phyloP scores from a whole-genome alignment of 164 flowering plant species.

The Kingdonia uniflora region DNA sequence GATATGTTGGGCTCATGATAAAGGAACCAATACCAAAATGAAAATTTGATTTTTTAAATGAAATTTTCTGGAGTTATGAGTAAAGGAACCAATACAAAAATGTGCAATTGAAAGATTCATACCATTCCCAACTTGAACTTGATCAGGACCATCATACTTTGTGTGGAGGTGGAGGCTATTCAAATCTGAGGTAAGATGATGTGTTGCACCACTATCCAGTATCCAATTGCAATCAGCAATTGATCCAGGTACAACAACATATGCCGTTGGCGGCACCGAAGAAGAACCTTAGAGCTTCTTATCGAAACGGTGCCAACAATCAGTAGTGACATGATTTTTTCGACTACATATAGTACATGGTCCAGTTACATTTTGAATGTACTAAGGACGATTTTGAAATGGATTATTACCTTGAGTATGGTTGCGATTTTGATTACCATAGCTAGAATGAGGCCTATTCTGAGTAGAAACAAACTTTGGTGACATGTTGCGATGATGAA shows the following conservation, averaged over 20 bases:
- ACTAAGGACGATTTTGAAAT: not conserved
- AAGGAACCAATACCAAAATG: too few relatives aligned
- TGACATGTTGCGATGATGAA: not conserved
- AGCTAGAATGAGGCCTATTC: not conserved
- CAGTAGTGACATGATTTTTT: not conserved
- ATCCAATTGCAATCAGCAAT: not conserved
- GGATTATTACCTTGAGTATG: not conserved
- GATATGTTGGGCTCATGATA: not conserved
- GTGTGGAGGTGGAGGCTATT: not conserved
- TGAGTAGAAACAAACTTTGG: not conserved
- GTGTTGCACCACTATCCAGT: not conserved
- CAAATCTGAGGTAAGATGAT: not conserved
- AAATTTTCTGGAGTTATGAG: not conserved
- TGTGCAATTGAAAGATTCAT: not conserved
- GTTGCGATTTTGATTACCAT: not conserved
- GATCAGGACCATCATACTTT: not conserved
- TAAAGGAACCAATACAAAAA: not conserved
- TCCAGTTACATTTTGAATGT: not conserved
- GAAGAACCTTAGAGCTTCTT: not conserved
- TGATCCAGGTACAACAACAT: not conserved
- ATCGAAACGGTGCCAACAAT: not conserved
- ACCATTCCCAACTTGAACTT: conserved; percentile 1
- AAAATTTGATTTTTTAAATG: not conserved
- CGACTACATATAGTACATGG: not conserved
- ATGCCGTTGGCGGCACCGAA: not conserved